Evolutionary conservation across 139 green algal genomes (phyloP), one percentile per base, ranked within the genome.

Genomic region (Astrephomene gubernaculifera): DNA sequence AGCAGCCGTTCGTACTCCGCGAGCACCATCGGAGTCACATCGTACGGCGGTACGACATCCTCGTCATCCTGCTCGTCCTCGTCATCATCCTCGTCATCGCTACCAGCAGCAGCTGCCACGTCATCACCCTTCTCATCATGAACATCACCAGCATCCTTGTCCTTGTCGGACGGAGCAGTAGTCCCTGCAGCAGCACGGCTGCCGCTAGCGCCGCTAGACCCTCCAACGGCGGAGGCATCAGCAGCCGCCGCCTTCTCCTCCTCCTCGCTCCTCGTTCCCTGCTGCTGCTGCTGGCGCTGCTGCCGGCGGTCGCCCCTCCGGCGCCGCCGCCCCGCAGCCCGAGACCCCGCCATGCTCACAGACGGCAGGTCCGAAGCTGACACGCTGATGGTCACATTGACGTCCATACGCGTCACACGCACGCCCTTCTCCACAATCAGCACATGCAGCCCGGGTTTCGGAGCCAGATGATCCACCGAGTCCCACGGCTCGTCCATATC

Each of bases 401-500:
- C 31, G 39, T 83, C 76, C 76, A 83, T 83, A 19, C 76, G 76
- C 19, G 76, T 83, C 0, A 83, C 61, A 1, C 60, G 29, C 1
- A n/a, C 45, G 21, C 76, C 76, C 60, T 64, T 72, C 76, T 83
- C 76, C 60, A 83, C 76, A 38, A 83, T 83, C 8, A 83, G 39
- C 31, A 83, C 76, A 39, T 83, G 76, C 27, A 83, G 57, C 14
- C 76, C 76, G 6, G 76, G 76, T 8, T 83, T 83, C 21, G 76
- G 76, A 57, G 76, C 76, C 27, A 83, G 60, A 29, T 83, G 76
- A 36, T 83, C 76, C 5, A 83, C 60, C 3, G 38, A 44, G 43
- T 83, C 76, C 76, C 76, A 83, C 31, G 60, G 76, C 76, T 83
- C 76, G 19, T 83, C 76, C 76, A 63, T 36, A 5, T 83, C 76